phyloP scores from a whole-genome alignment of 805 yeast species.

The Candida dajiaensis region DNA sequence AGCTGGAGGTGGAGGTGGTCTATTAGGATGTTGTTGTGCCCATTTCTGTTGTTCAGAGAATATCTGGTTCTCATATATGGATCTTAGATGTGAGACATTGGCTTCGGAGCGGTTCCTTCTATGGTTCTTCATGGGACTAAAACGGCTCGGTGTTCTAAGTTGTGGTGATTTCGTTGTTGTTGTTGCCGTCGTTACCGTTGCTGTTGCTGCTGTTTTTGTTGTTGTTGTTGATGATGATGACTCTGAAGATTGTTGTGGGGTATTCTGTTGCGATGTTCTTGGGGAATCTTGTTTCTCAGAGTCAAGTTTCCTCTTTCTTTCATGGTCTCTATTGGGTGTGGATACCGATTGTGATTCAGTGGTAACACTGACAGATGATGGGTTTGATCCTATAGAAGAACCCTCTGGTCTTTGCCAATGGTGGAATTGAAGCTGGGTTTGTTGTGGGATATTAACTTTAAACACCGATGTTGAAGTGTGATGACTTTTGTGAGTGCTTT shows the following conservation, averaged over 20 bases:
- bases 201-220: background rate
- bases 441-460: slow-evolving; percentile 23
- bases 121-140: slow-evolving; percentile 5
- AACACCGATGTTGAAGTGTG: slow-evolving; percentile 20
- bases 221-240: background rate
- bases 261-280: background rate
- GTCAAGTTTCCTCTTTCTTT: slow-evolving; percentile 6
- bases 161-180: background rate
- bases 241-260: background rate
- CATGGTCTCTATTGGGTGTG: slow-evolving; percentile 3
- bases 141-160: background rate
- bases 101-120: slow-evolving; percentile 27
- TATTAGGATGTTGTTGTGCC: slow-evolving; percentile 1
- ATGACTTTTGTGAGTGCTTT: background rate
- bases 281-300: background rate
- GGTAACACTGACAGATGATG: slow-evolving; percentile 6
- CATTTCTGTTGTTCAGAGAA: background rate
- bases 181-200: background rate
- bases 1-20: slow-evolving; percentile 4
- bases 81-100: slow-evolving; percentile 20
- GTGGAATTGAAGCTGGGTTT: slow-evolving; percentile 24
- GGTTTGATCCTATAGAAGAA: background rate
- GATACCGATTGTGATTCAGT: slow-evolving; percentile 1
- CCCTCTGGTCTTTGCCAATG: slow-evolving; percentile 26
- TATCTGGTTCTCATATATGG: slow-evolving; percentile 15